phyloP scores from a whole-genome alignment of 805 yeast genomes.

The Myxozyma sirexii region DNA sequence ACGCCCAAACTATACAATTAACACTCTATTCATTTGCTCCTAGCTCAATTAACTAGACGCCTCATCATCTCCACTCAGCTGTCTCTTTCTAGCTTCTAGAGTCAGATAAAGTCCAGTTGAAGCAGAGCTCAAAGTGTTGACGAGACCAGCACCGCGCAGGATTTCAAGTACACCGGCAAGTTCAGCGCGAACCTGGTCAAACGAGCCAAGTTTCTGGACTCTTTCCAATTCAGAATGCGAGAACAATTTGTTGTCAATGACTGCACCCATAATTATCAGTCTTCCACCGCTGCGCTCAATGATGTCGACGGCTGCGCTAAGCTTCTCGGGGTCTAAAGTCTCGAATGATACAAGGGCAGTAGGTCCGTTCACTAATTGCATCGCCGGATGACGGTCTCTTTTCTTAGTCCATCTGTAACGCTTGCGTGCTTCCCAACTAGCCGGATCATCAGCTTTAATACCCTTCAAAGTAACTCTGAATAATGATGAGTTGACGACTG shows the following conservation, averaged over 20 bases:
- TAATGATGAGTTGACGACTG: conserved; percentile 67
- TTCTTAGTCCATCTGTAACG: conserved; percentile 39
- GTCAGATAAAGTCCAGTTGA: conserved; percentile 71
- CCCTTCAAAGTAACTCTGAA: conserved; percentile 78
- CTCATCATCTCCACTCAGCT: conserved; percentile 35
- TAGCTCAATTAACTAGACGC: not conserved
- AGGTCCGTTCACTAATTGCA: conserved; percentile 77
- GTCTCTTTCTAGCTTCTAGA: conserved; percentile 62
- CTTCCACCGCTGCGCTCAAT: conserved; percentile 69
- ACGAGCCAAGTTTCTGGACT: conserved; percentile 74
- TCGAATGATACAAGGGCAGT: conserved; percentile 75
- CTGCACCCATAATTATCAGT: conserved; percentile 82
- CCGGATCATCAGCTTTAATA: conserved; percentile 71
- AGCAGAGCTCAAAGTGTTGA: conserved; percentile 74
- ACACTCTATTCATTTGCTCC: not conserved
- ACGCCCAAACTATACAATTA: not conserved
- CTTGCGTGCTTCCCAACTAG: conserved; percentile 55
- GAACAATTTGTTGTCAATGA: conserved; percentile 63
- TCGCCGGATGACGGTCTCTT: conserved; percentile 60
- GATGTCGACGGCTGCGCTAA: conserved; percentile 62
- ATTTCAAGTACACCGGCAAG: conserved; percentile 81
- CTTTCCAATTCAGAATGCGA: conserved; percentile 56
- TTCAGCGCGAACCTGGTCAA: conserved; percentile 74
- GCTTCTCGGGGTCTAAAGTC: conserved; percentile 68
- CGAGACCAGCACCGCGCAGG: conserved; percentile 87